phyloP scores from a whole-genome alignment of 108 stramenopile genomes.

The Stephanodiscus triporus region DNA sequence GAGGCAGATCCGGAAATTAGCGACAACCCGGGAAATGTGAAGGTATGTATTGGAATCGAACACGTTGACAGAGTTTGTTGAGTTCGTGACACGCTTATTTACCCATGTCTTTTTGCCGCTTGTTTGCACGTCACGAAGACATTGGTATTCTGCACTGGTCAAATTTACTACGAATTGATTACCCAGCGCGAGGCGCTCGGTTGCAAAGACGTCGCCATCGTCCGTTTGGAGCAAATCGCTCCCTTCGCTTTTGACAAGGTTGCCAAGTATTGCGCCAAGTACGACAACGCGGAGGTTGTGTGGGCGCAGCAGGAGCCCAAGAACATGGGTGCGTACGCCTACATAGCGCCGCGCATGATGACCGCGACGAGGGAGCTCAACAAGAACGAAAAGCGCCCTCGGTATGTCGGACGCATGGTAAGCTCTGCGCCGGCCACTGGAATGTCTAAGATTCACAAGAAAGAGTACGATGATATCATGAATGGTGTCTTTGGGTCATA shows the following conservation, averaged over 20 bases:
- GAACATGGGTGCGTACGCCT: conserved; percentile 98
- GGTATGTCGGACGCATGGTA: conserved; percentile 94
- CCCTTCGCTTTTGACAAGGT: conserved; percentile 98
- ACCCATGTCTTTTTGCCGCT: neutral
- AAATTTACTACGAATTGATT: conserved; percentile 98
- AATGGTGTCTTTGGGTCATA: conserved; percentile 76
- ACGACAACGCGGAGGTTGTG: conserved; percentile 93
- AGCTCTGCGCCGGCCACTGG: conserved; percentile 97
- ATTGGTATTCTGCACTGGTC: conserved; percentile 95
- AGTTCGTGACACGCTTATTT: neutral
- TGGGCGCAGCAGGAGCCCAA: conserved; percentile 97
- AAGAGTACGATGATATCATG: conserved; percentile 88
- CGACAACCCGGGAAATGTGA: conserved; percentile 81
- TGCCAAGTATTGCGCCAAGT: conserved; percentile 75
- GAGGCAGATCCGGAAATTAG: conserved; percentile 79
- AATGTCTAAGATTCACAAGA: conserved; percentile 85
- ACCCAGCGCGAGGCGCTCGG: conserved; percentile 85
- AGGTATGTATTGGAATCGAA: conserved; percentile 50
- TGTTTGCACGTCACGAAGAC: conserved; percentile 41
- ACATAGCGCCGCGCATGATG: conserved; percentile 90
- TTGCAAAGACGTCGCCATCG: conserved; percentile 90
- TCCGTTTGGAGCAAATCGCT: conserved; percentile 97
- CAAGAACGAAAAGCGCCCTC: conserved; percentile 82
- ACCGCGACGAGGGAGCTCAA: conserved; percentile 96
- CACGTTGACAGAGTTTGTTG: neutral